Evolutionary conservation across 2,329 filamentous ascomycete species (phyloP), one percentile per base, ranked within the genome.

Genomic region (Ceratocystis harringtonii): DNA sequence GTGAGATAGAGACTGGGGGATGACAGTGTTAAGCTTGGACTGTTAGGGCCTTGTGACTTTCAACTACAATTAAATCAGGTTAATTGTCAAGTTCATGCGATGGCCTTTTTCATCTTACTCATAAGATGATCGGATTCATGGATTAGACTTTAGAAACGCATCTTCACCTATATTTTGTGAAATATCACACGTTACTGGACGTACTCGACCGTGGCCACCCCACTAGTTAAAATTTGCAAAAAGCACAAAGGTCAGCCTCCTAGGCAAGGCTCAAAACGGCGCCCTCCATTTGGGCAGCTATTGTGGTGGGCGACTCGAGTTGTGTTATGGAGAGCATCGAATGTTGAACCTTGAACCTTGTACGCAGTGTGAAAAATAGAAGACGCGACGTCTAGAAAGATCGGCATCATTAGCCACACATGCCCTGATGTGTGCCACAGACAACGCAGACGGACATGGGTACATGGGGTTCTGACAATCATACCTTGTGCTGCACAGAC

Each of bases 341-440:
- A 52, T 25, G 8, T 28, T 28, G 61, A 62, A 50, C 61, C 61
- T 62, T 62, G 61, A 62, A 62, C 61, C 61, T 62, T 62, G 61
- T 8, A 30, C 30, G 43, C n/a, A 62, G 12, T 25, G 61, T 45
- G 43, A 30, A 48, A 48, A 62, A 32, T 62, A 62, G 43, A 58
- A 58, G 55, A 58, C 44, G 36, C 61, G 61, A 62, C 45, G 61
- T 62, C 61, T 62, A 62, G 61, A 48, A 62, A 50, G 61, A 48
- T 62, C 43, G 44, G 43, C 61, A 48, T 62, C 45, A 48, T 50
- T n/a, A 62, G 61, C 61, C 61, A 62, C 61, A 62, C 41, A 62
- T 30, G 61, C 43, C 43, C 43, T 62, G 61, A 17, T 62, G 61
- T 48, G 61, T 45, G 43, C 43, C 61, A 45, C 61, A 62, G 61